Evolutionary conservation across 768 basidiomycete genomes (phyloP), one percentile per base, ranked within the genome.

Genomic region (Ramaria sp.): DNA sequence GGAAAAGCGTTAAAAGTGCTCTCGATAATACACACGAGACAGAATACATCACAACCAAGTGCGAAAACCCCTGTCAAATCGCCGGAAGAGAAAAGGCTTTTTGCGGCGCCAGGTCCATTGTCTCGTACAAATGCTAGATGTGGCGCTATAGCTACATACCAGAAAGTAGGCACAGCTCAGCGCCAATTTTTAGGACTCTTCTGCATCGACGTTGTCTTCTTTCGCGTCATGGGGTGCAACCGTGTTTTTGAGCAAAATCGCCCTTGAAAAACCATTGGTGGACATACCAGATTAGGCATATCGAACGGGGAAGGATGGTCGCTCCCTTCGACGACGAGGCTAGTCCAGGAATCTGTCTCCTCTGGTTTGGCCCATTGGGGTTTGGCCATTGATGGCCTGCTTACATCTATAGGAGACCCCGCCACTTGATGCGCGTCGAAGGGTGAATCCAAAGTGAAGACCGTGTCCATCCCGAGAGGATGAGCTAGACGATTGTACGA

Each of bases 251-350:
- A 5, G 7, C 16, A 22, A 7, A 7, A 16, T 41, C 39, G 18
- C 13, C 13, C 39, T 41, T 7, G 39, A 41, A 16, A 2, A 6
- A 7, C 16, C 39, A 41, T 41, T n/a, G 16, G 16, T n/a, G 39
- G 39, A 22, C 39, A 16, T 22, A 41, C 39, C 16, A 41, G 39
- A n/a, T 41, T n/a, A 4, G 20, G 20, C 39, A 41, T 6, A n/a
- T 41, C 39, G 39, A 41, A 22, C 4, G 18, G 50, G 5, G 20
- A 16, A 7, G 5, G 50, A 7, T 10, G 50, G 41, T 52, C 50
- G 18, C 37, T 25, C n/a, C 39, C 37, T 42, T 52, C 50, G 12
- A 52, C 36, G 36, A 52, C 50, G 25, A 52, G 50, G n/a, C 50
- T 37, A 13, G 36, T 10, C 50, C 50, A 52, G 10, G 50, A 41